A percentile compares a stretch with the other conserved stretches of the same genome.
These are phyloP conservation scores for Puccinia coronata DNA, from an alignment of 1,284 basidiomycete species.

Conservation along the genomic window DNA sequence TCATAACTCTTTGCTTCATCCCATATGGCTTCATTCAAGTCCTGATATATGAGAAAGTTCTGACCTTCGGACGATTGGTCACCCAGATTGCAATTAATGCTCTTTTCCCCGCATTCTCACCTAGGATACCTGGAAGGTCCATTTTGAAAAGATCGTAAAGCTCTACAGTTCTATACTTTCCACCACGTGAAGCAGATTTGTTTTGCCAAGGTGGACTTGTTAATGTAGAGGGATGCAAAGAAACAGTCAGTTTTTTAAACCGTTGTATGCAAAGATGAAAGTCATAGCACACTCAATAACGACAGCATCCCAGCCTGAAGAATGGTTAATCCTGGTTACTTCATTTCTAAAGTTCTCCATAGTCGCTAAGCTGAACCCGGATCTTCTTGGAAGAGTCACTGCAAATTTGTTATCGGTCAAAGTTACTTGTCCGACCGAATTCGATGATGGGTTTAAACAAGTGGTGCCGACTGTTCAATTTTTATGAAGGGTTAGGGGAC, in stretches of 20 bases:
- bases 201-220: constrained; percentile 49
- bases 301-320: constrained; percentile 43
- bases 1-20: neutral
- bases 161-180: constrained; percentile 44
- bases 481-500: neutral
- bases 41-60: neutral
- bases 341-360: constrained; percentile 35
- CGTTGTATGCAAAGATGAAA: neutral
- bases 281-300: constrained; percentile 38
- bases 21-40: neutral
- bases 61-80: constrained; percentile 49
- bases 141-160: constrained; percentile 49
- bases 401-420: neutral
- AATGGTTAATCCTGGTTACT: constrained; percentile 23
- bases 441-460: constrained; percentile 23
- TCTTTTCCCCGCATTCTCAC: constrained; percentile 31
- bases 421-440: neutral
- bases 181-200: constrained; percentile 42
- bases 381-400: constrained; percentile 30
- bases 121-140: constrained; percentile 28
- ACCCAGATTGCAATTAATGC: constrained; percentile 48
- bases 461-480: constrained; percentile 1
- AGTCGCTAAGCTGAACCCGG: constrained; percentile 37
- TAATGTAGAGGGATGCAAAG: neutral
- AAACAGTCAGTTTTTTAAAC: neutral